These are phyloP conservation scores for Paratrypanosoma confusum DNA, from an alignment of 208 protist species.

Conservation along the genomic window DNA sequence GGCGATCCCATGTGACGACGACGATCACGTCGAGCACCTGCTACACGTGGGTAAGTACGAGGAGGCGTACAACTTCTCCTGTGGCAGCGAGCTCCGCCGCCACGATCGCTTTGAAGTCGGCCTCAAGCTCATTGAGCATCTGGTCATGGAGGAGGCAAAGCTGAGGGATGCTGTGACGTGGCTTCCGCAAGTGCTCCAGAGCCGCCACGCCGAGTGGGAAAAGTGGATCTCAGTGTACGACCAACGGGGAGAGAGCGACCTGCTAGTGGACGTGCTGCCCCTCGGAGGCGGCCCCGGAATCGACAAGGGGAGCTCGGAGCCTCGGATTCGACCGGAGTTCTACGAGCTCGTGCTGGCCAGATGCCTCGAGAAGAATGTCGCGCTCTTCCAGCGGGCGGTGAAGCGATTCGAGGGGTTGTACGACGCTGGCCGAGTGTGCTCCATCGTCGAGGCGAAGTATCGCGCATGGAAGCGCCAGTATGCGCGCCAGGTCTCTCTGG, in stretches of 20 bases:
- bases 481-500: not conserved
- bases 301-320: not conserved
- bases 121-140: slow-evolving; percentile 4
- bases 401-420: slow-evolving; percentile 20
- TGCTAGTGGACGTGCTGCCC: slow-evolving; percentile 41
- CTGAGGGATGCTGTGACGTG: slow-evolving; percentile 14
- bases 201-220: slow-evolving; percentile 31
- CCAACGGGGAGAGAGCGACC: slow-evolving; percentile 34
- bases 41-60: slow-evolving; percentile 16
- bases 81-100: slow-evolving; percentile 12
- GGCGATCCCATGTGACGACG: slow-evolving; percentile 29
- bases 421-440: slow-evolving; percentile 17
- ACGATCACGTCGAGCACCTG: slow-evolving; percentile 61
- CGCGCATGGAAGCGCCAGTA: slow-evolving; percentile 3
- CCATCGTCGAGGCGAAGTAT: slow-evolving; percentile 28
- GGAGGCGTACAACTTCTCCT: slow-evolving; percentile 40
- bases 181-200: slow-evolving; percentile 18
- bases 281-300: too few species aligned
- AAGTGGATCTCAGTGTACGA: slow-evolving; percentile 56
- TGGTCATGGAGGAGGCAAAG: slow-evolving; percentile 6
- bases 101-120: slow-evolving; percentile 12
- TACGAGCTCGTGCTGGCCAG: slow-evolving; percentile 64
- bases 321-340: slow-evolving; percentile 33
- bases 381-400: slow-evolving; percentile 18
- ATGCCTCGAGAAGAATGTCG: slow-evolving; percentile 26